Evolutionary conservation across 257 asterid genomes (phyloP).

Genomic region (Solanum lignicaule): DNA sequence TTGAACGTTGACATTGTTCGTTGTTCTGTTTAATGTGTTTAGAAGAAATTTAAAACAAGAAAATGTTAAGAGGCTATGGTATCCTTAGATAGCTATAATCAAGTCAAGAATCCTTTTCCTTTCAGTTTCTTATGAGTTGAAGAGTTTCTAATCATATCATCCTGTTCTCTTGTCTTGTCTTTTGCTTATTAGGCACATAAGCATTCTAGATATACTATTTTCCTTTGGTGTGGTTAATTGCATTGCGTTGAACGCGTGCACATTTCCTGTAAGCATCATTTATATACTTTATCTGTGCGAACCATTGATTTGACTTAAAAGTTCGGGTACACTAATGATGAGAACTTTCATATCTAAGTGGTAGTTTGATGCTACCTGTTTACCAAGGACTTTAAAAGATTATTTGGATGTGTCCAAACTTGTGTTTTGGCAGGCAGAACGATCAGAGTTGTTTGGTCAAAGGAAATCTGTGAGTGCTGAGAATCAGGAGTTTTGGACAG

Average conservation of each 20-base stretch:
- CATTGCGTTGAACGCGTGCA: background rate
- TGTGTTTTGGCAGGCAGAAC: slow-evolving; percentile 39
- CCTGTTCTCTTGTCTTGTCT: background rate
- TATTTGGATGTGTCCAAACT: background rate
- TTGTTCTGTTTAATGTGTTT: background rate
- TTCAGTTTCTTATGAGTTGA: no score
- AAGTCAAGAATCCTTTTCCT: no score
- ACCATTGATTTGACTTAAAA: background rate
- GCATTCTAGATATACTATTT: background rate
- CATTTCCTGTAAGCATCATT: background rate
- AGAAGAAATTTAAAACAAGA: background rate
- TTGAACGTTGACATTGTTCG: background rate
- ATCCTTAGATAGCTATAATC: no score
- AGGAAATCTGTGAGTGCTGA: slow-evolving; percentile 47
- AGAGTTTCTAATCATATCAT: background rate
- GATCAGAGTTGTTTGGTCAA: slow-evolving; percentile 40
- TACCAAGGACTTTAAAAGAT: background rate
- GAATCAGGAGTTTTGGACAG: slow-evolving; percentile 50
- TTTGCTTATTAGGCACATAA: background rate
- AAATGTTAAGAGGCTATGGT: no score
- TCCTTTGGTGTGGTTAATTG: background rate
- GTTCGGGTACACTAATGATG: background rate
- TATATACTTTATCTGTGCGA: background rate
- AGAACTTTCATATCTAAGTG: background rate
- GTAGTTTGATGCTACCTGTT: background rate